Evolutionary conservation across 176 grass and related monocot species (phyloP).

Genomic region (Bothriochloa decipiens): DNA sequence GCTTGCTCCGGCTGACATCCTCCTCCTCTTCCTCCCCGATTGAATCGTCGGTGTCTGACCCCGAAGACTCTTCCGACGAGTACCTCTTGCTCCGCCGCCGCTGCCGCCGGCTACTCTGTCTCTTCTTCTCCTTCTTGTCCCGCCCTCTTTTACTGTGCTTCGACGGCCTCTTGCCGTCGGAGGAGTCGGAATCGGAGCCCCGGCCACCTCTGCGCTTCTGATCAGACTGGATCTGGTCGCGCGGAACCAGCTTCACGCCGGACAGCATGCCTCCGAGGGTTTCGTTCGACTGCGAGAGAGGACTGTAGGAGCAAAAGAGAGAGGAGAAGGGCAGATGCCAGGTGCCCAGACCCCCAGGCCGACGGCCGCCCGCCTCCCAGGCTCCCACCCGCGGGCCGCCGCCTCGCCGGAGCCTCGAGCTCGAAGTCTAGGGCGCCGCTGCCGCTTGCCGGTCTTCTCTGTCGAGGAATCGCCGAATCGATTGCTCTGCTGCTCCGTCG

Average conservation of each 20-base stretch:
- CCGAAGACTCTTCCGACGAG: constrained; percentile 35
- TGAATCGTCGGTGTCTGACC: constrained; percentile 19
- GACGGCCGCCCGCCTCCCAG: too few relatives aligned
- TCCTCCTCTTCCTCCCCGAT: constrained; percentile 47
- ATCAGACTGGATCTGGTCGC: constrained; percentile 34
- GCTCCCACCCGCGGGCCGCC: too few relatives aligned
- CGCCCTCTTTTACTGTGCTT: constrained; percentile 33
- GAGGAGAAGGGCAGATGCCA: too few relatives aligned
- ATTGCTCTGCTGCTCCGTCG: too few relatives aligned
- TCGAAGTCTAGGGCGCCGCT: too few relatives aligned
- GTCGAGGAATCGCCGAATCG: too few relatives aligned
- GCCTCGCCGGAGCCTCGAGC: too few relatives aligned
- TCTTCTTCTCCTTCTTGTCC: constrained; percentile 45
- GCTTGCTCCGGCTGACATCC: constrained; percentile 47
- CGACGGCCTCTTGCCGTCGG: constrained; percentile 23
- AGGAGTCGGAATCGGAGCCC: constrained; percentile 56
- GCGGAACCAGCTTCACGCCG: constrained; percentile 61
- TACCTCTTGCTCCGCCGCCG: constrained; percentile 31
- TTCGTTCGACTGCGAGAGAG: neutral
- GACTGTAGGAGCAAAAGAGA: too few relatives aligned
- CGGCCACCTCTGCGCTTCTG: constrained; percentile 26
- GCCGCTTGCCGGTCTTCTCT: too few relatives aligned
- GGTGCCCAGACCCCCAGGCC: too few relatives aligned
- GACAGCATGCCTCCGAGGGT: neutral
- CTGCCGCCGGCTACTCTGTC: constrained; percentile 19